These are phyloP conservation scores for Trypethelium eluteriae DNA, from an alignment of 495 filamentous ascomycete species.

Conservation along the genomic window DNA sequence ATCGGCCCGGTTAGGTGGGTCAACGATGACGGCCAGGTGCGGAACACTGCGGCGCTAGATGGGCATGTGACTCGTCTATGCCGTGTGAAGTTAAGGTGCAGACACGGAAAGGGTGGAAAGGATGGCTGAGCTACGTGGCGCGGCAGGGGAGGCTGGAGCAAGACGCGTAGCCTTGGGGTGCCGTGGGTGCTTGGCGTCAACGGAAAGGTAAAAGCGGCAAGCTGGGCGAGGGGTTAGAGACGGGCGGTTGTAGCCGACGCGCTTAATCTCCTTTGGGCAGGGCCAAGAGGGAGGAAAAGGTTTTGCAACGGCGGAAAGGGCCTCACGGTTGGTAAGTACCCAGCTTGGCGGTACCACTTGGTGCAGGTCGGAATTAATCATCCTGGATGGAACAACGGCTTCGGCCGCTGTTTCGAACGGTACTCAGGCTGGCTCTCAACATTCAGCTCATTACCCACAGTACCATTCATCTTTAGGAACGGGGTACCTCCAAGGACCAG, in stretches of 20 bases:
- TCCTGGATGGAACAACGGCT: background rate
- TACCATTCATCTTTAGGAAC: background rate
- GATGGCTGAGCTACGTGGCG: background rate
- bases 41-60: conserved; percentile 3
- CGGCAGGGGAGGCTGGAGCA: background rate
- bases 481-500: background rate
- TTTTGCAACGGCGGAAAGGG: background rate
- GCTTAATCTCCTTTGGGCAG: conserved; percentile 1
- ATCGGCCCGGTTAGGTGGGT: background rate
- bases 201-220: background rate
- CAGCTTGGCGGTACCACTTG: no score
- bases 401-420: background rate
- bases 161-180: background rate
- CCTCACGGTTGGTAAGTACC: no score
- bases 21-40: background rate
- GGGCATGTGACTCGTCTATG: background rate
- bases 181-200: background rate
- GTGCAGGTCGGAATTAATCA: background rate
- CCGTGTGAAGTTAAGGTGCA: background rate
- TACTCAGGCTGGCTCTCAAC: no score
- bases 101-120: background rate
- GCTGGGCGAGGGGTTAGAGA: background rate
- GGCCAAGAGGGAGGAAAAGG: background rate
- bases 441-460: background rate
- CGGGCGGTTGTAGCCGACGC: background rate